Base-by-base conservation (phyloP, 177 flowering plant genomes). In the Vitis hybrid region DNA sequence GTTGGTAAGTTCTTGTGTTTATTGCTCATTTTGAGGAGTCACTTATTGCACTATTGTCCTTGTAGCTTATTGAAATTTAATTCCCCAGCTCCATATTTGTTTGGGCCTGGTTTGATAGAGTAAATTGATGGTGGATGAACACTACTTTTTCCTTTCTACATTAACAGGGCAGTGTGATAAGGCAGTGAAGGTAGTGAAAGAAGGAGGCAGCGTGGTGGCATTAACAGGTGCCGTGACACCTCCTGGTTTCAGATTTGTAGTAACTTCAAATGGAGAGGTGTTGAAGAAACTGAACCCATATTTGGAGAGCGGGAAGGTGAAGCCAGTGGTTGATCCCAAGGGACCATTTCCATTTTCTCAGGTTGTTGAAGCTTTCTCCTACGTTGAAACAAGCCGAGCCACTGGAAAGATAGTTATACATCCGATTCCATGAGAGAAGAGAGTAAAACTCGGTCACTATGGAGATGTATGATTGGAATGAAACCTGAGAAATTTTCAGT, bases 241-340 rank as follows among this genome's bases (percentile, higher is more conserved):
- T 5, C 98, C 99, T n/a, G 98, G 97, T 55, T 93, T 95, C 82
- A 84, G 91, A 83, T 95, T 95, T 75, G 92, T 95, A 8, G 92
- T 95, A 49, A 95, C 99, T 26, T 91, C 98, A 14, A 84, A 86
- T 45, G 98, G 98, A 39, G 86, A 75, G 1, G 83, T 81, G 11
- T 18, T 95, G 78, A 85, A 80, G 74, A 91, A 93, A 65, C 85
- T 95, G 51, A 91, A 93, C 73, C 97, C 98, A 2, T 93, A 74
- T 66, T 54, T 95, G 8, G 99, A 93, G 74, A 89, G 84, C 63
- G 98, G 97, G 58, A 86, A 90, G 80, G 85, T 93, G 80, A 91
- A 92, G 82, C 83, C 99, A 1, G 64, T 95, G 26, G 17, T 95
- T 2, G 99, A 91, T 61, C 88, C 98, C 6, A 86, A 89, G 59